phyloP scores from a whole-genome alignment of 805 yeast genomes.

The Yarrowia sp. region DNA sequence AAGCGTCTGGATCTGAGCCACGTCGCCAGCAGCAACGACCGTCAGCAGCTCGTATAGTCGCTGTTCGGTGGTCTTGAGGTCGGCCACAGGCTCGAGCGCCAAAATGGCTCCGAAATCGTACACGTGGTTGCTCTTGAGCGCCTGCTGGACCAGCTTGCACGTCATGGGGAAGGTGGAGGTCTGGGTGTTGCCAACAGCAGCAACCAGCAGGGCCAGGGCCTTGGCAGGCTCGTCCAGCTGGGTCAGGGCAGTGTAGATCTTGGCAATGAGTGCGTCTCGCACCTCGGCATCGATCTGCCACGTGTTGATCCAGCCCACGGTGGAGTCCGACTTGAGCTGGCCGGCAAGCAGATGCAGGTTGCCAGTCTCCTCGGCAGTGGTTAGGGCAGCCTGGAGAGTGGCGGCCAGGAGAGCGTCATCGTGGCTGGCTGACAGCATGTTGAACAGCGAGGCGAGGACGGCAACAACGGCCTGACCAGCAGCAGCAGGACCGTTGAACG shows the following conservation, averaged over 20 bases:
- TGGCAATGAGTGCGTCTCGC: slow-evolving; percentile 45
- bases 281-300: slow-evolving; percentile 49
- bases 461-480: slow-evolving; percentile 48
- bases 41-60: slow-evolving; percentile 46
- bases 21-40: slow-evolving; percentile 49
- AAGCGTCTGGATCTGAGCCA: slow-evolving; percentile 40
- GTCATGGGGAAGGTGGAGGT: slow-evolving; percentile 43
- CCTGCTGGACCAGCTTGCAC: slow-evolving; percentile 44
- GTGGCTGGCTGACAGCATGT: slow-evolving; percentile 47
- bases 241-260: slow-evolving; percentile 45
- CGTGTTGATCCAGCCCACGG: slow-evolving; percentile 51
- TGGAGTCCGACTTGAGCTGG: slow-evolving; percentile 49
- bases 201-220: slow-evolving; percentile 43
- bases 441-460: slow-evolving; percentile 53
- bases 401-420: slow-evolving; percentile 46
- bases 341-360: slow-evolving; percentile 49
- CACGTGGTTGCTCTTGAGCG: slow-evolving; percentile 44
- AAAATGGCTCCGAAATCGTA: slow-evolving; percentile 49
- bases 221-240: slow-evolving; percentile 42
- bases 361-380: slow-evolving; percentile 49
- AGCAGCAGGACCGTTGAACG: slow-evolving; percentile 41
- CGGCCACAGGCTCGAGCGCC: slow-evolving; percentile 47
- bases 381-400: slow-evolving; percentile 50
- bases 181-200: slow-evolving; percentile 40
- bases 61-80: slow-evolving; percentile 43